Conservation (phyloP, 495 filamentous ascomycete genomes). For the Penicillium lagena region DNA sequence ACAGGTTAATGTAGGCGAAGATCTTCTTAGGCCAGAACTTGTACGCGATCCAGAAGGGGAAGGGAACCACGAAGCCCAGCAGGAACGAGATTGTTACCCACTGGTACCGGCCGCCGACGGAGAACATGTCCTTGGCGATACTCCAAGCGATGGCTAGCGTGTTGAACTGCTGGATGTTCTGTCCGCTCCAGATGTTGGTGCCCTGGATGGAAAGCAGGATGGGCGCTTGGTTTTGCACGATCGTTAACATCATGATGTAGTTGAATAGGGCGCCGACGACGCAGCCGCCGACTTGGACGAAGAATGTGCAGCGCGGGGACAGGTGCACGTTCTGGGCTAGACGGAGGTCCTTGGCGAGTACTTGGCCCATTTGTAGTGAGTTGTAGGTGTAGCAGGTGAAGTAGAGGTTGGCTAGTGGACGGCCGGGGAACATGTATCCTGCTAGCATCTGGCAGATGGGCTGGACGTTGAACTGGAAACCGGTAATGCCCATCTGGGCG, state of each 20-base stretch:
- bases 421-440: constrained; percentile 28
- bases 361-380: constrained; percentile 17
- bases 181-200: constrained; percentile 34
- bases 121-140: no score
- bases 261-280: constrained; percentile 33
- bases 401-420: constrained; percentile 25
- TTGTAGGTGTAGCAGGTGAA: constrained; percentile 28
- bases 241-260: constrained; percentile 30
- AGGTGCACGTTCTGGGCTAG: constrained; percentile 30
- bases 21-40: constrained; percentile 3
- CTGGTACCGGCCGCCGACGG: constrained; percentile 2
- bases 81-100: constrained; percentile 30
- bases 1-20: constrained; percentile 22
- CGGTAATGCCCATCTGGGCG: constrained; percentile 31
- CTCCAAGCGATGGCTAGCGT: constrained; percentile 31
- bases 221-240: constrained; percentile 22
- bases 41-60: constrained; percentile 25
- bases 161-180: constrained; percentile 22
- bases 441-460: constrained; percentile 32
- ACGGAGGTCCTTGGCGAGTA: constrained; percentile 30
- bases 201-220: constrained; percentile 30
- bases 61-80: constrained; percentile 27
- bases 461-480: constrained; percentile 23
- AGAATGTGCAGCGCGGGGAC: constrained; percentile 26
- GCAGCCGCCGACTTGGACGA: constrained; percentile 25